Conservation (phyloP, 352 stramenopile species). For the Pythium insidiosum region DNA sequence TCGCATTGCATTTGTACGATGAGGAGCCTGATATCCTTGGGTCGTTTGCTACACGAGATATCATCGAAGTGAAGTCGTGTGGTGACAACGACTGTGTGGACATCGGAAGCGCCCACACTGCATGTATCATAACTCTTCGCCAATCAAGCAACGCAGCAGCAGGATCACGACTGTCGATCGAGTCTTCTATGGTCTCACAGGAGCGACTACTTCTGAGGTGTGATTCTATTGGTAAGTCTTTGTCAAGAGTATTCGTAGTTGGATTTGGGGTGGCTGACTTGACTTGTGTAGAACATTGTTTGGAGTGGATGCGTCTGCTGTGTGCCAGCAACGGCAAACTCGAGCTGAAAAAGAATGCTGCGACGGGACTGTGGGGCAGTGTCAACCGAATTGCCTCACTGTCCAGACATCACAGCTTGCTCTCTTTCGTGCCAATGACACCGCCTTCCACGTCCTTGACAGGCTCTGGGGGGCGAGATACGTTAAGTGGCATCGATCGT, state of each 20-base stretch:
- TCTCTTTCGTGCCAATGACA: conserved; percentile 40
- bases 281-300: conserved; percentile 77
- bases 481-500: conserved; percentile 12
- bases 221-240: conserved; percentile 59
- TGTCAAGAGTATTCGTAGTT: neutral
- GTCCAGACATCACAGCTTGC: conserved; percentile 78
- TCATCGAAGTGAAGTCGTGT: conserved; percentile 70
- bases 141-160: neutral
- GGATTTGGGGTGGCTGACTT: no score
- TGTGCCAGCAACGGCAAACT: conserved; percentile 82
- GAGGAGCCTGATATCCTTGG: conserved; percentile 81
- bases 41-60: conserved; percentile 75
- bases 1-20: conserved; percentile 81
- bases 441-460: conserved; percentile 24
- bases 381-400: conserved; percentile 82
- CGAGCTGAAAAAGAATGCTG: conserved; percentile 84
- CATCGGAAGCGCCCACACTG: conserved; percentile 38
- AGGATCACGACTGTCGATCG: neutral
- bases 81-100: conserved; percentile 65
- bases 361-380: conserved; percentile 76
- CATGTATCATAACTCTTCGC: conserved; percentile 44
- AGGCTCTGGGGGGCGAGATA: no score
- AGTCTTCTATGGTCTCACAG: conserved; percentile 11
- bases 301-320: conserved; percentile 84
- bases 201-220: conserved; percentile 71